These are phyloP conservation scores for Pseudocercospora ulei DNA, from an alignment of 2,329 filamentous ascomycete genomes.

Conservation along the genomic window DNA sequence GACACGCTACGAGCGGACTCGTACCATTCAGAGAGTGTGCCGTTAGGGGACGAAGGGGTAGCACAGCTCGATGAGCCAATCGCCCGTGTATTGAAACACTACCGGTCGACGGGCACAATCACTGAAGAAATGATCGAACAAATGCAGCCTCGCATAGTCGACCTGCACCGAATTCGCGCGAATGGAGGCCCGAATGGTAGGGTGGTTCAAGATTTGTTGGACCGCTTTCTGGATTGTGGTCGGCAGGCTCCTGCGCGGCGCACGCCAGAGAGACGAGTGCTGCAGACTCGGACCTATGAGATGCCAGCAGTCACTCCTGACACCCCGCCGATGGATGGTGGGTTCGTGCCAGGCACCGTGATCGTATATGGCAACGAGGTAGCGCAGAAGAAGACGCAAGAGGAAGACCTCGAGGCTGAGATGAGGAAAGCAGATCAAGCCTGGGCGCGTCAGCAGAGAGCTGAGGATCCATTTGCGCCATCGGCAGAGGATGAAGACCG, in stretches of 20 bases:
- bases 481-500: constrained; percentile 31
- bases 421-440: constrained; percentile 31
- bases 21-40: constrained; percentile 10
- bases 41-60: constrained; percentile 10
- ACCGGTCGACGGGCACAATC: constrained; percentile 29
- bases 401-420: constrained; percentile 29
- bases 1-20: constrained; percentile 24
- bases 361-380: constrained; percentile 26
- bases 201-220: constrained; percentile 33
- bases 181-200: constrained; percentile 33
- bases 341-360: constrained; percentile 28
- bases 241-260: constrained; percentile 12
- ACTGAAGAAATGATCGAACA: constrained; percentile 32
- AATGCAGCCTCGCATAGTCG: constrained; percentile 30
- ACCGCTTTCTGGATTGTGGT: constrained; percentile 25
- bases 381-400: constrained; percentile 17
- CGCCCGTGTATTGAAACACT: constrained; percentile 28
- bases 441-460: constrained; percentile 30
- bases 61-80: constrained; percentile 19
- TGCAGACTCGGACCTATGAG: constrained; percentile 25
- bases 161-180: constrained; percentile 29
- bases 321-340: constrained; percentile 27
- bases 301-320: constrained; percentile 31
- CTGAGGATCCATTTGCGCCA: constrained; percentile 21
- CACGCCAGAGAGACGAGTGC: constrained; percentile 18